A percentile compares a stretch with the other conserved stretches of the same genome.
Evolutionary conservation across 192 early-diverging fungal species (phyloP).

Genomic region (Neocallimastix lanati): DNA sequence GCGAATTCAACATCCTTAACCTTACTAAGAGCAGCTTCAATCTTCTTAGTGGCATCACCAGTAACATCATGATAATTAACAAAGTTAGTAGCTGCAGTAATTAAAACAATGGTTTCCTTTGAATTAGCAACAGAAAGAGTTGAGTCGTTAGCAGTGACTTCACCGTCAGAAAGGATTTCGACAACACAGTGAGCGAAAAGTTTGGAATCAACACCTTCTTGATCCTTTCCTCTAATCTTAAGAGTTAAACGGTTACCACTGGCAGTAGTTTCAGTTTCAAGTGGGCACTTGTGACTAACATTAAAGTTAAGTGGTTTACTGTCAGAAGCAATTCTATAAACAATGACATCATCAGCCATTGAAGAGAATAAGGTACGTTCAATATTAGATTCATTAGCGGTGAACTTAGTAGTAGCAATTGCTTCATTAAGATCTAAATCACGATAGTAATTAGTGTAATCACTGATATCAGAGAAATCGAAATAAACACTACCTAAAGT

Average conservation of each 20-base stretch:
- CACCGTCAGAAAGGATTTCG: neutral
- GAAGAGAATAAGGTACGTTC: neutral
- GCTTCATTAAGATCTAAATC: neutral
- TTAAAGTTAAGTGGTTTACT: neutral
- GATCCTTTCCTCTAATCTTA: neutral
- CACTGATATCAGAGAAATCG: neutral
- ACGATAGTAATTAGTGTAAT: neutral
- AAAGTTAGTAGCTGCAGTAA: neutral
- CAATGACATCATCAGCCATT: neutral
- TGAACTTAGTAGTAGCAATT: neutral
- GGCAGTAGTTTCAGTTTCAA: neutral
- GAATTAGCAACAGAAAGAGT: neutral
- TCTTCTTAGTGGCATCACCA: neutral
- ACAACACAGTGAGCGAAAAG: neutral
- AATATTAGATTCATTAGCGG: neutral
- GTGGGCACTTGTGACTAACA: neutral
- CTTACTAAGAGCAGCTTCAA: neutral
- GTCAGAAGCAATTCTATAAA: neutral
- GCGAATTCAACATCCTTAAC: neutral
- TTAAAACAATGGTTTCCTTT: neutral
- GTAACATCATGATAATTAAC: neutral
- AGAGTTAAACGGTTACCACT: neutral
- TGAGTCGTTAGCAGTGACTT: neutral
- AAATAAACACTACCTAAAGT: neutral
- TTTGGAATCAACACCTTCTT: neutral